Evolutionary conservation across 2,329 filamentous ascomycete genomes (phyloP), one percentile per base, ranked within the genome.

Genomic region (Penicillium oxalicum): DNA sequence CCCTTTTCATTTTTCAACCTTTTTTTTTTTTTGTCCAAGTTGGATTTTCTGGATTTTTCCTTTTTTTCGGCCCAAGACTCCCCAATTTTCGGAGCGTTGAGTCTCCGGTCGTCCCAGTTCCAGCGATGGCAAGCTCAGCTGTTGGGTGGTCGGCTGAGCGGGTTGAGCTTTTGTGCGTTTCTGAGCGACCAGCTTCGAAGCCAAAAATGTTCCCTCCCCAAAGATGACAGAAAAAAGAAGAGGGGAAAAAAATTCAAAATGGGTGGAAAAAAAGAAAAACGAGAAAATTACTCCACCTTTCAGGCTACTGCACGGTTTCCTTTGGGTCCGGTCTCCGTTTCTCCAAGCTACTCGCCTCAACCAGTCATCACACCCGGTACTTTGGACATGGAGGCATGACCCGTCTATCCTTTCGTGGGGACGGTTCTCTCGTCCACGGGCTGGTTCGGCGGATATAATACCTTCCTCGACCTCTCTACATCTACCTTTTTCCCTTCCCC

Each of bases 371-470:
- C 29, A 11, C 29, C 29, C 29, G 29, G 29, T 32, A 32, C 29
- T 7, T 7, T 7, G 29, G 29, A 3, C 29, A 7, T 7, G 29
- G 29, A 3, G 8, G 8, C 36, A 38, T 25, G 4, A 37, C 9
- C 13, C 6, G 28, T 33, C 11, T 34, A 42, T 26, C 25, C 18
- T 43, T 35, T 24, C 27, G 28, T 34, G 29, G 18, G 13, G 18
- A 26, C 18, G 13, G 18, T 26, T 28, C 5, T 6, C 13, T 26
- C 28, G 37, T 26, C 13, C 7, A 18, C 34, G n/a, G 6, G 34
- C 34, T n/a, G n/a, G 25, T 28, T 41, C 40, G 27, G 26, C 40
- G 29, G 24, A 38, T 60, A 60, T 60, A 59, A 50, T 55, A 60
- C 45, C 49, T 45, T 45, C 48, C 46, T 47, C 58, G 46, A 46